Conservation (phyloP, 2,329 filamentous ascomycete genomes). For the Ceratocystis cacaofunesta region DNA sequence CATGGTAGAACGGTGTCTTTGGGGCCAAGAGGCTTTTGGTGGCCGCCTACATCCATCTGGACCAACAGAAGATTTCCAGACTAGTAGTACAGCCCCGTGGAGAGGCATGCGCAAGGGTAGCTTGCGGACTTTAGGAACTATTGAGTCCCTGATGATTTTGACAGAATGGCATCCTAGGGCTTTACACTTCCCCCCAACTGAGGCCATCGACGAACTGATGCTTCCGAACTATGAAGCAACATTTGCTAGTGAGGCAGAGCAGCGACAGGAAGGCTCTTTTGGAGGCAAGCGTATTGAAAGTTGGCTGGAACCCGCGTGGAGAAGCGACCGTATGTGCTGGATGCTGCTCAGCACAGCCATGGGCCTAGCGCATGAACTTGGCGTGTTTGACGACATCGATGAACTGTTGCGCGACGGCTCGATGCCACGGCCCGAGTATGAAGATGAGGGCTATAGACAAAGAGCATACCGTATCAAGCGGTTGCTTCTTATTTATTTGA, state of each 20-base stretch:
- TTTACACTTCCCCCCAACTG: constrained; percentile 79
- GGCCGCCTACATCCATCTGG: constrained; percentile 15
- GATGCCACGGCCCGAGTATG: constrained; percentile 49
- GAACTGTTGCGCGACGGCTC: constrained; percentile 46
- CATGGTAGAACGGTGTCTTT: constrained; percentile 90
- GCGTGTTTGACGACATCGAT: constrained; percentile 84
- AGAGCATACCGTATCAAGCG: constrained; percentile 71
- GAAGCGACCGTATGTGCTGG: constrained; percentile 93
- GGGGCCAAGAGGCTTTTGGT: constrained; percentile 91
- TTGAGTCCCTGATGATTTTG: constrained; percentile 83
- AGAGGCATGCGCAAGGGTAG: constrained; percentile 60
- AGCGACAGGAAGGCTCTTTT: constrained; percentile 29
- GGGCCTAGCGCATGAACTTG: constrained; percentile 81
- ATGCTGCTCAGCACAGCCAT: constrained; percentile 88
- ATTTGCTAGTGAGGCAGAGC: constrained; percentile 27
- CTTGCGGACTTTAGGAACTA: constrained; percentile 76
- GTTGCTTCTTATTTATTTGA: constrained; percentile 77
- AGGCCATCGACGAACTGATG: constrained; percentile 55
- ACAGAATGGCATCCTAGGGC: constrained; percentile 96
- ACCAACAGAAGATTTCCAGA: constrained; percentile 48
- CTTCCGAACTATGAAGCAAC: constrained; percentile 42
- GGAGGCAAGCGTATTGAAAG: constrained; percentile 79
- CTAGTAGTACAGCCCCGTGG: constrained; percentile 55
- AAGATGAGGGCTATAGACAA: constrained; percentile 62
- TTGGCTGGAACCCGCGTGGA: constrained; percentile 92